These are phyloP conservation scores for Boletales sp. DNA, from an alignment of 768 basidiomycete genomes.

Conservation along the genomic window DNA sequence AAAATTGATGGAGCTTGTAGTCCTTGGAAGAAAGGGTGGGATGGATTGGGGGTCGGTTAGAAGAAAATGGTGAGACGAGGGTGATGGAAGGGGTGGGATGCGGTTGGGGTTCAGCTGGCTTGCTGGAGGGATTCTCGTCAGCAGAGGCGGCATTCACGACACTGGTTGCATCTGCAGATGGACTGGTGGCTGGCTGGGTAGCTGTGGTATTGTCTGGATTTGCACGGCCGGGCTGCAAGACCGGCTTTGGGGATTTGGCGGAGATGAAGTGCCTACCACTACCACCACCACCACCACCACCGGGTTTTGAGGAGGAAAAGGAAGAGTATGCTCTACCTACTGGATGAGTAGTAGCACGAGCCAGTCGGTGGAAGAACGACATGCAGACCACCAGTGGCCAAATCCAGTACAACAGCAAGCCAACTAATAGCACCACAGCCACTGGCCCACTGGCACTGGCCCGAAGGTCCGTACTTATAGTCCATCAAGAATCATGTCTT, in stretches of 20 bases:
- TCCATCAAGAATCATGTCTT: background rate
- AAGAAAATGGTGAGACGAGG: constrained; percentile 9
- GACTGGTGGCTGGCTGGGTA: constrained; percentile 23
- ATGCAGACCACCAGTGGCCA: constrained; percentile 28
- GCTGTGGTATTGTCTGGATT: constrained; percentile 41
- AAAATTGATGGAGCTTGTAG: constrained; percentile 81
- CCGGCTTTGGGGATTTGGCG: constrained; percentile 57
- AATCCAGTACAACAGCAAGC: constrained; percentile 3
- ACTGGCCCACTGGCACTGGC: too few species aligned
- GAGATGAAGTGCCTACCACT: constrained; percentile 74
- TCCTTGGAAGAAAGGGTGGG: constrained; percentile 61
- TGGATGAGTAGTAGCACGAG: constrained; percentile 43
- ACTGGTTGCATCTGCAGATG: constrained; percentile 9
- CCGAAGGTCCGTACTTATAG: too few species aligned
- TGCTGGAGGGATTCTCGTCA: constrained; percentile 29
- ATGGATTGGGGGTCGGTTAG: constrained; percentile 35
- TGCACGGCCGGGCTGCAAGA: constrained; percentile 35
- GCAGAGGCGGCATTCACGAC: constrained; percentile 9
- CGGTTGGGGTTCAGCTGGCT: constrained; percentile 20
- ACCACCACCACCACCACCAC: constrained; percentile 62
- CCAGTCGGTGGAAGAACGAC: constrained; percentile 50
- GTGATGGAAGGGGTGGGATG: constrained; percentile 13
- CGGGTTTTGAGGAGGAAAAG: constrained; percentile 76
- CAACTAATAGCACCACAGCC: background rate
- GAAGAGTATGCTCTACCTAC: constrained; percentile 65